Base-by-base conservation (phyloP, 2,329 filamentous ascomycete species). In the Helicocarpus griseus region DNA sequence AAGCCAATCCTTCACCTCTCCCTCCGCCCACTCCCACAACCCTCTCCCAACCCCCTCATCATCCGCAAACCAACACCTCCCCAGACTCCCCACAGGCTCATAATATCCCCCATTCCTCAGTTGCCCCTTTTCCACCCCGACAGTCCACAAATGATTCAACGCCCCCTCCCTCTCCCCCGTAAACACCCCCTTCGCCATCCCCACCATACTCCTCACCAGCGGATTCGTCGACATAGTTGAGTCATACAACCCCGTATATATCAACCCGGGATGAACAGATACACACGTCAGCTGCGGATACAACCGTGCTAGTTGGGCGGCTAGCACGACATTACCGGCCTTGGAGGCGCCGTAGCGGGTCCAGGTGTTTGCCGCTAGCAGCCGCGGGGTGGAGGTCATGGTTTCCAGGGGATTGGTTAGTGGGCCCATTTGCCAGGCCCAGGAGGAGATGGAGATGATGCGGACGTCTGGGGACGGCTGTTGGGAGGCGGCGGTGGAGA, bases 311-410 rank as follows among this genome's bases (percentile, higher is more conserved):
- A 78, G 56, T 55, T 76, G 72, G 0, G 67, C 58, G 2, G 73
- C 73, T 44, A 73, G 73, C 4, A 76, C 60, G 26, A 77, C 69
- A 49, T 75, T 77, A 2, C 74, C 76, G 0, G 74, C 67, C 58
- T 78, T 79, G 53, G 71, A 74, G n/a, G 73, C 71, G 7, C 67
- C 73, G 56, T 79, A 80, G 1, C 74, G 73, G 2, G 64, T 60
- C 67, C 70, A 75, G 3, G 71, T 68, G 31, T 67, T 70, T 4
- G 60, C 52, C 0, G 54, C 53, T 22, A 70, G 55, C 1, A 73
- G 62, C 1, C 60, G 58, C 2, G 61, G 52, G 0, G 68, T 69
- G 6, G 68, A 70, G 4, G 65, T 66, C 58, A 73, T 66, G 4
- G 60, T 69, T 60, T 51, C 68, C 9, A 59, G 36, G 19, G 21